Base-by-base conservation (phyloP, 371 early-diverging fungal species). In the Rhizopus sp. region DNA sequence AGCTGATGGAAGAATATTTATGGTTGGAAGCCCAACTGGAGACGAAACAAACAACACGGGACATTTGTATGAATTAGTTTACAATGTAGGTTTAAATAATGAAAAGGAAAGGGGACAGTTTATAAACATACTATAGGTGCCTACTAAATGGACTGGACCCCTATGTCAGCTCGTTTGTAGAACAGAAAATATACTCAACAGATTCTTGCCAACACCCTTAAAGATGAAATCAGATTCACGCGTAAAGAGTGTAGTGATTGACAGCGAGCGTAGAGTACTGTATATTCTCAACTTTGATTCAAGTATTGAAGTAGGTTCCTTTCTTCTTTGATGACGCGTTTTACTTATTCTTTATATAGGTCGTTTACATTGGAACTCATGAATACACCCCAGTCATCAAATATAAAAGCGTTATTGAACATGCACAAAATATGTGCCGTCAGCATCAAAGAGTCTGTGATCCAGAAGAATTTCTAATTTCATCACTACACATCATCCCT, bases 41-140 rank as follows among this genome's bases (percentile, higher is more conserved):
- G 46, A 46, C 29, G 29, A 46, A 46, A 46, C 29, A 17, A 46
- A 46, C 29, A 83, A 73, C 55, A 86, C 90, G 60, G 94, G 94
- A 23, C 75, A 85, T 45, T 61, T 97, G 0, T 93, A 91, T 73
- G 97, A 97, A 77, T 66, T 96, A 33, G 70, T 75, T 31, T 95
- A 96, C 60, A 81, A 85, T 63, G 88, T 89, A 66, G 50, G 47
- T 44, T 6, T 33, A 15, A 51, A 4, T 8, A 13, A 8, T 17
- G 6, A 32, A 13, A 39, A 40, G 4, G 5, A 54, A 29, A 16
- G n/a, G 6, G 7, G 31, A 9, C 6, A 41, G 23, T 8, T 44
- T 38, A 17, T 9, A 39, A n/a, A 34, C 49, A 41, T 17, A 2
- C 49, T 40, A n/a, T 16, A 65, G 59, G 56, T 54, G 40, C 39